Evolutionary conservation across 1,139 yeast species (phyloP).

Genomic region (Hyphopichia wangnamkhiaoensis): DNA sequence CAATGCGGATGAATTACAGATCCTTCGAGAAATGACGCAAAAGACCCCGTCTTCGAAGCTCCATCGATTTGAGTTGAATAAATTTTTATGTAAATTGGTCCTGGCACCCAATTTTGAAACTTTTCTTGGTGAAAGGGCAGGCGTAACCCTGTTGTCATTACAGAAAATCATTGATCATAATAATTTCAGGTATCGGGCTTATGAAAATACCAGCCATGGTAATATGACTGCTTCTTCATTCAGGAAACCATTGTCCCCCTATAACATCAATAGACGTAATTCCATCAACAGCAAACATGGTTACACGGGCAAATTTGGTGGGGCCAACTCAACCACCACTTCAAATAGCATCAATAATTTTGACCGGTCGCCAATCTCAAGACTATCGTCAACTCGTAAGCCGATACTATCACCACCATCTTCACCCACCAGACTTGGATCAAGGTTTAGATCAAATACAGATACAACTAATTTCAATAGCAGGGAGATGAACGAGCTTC

Average conservation of each 20-base stretch:
- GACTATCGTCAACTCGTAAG: background rate
- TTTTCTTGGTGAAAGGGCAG: constrained; percentile 27
- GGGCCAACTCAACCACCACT: background rate
- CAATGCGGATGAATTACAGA: constrained; percentile 23
- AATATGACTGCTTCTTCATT: constrained; percentile 1
- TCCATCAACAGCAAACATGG: background rate
- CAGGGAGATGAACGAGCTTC: constrained; percentile 7
- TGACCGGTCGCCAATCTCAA: background rate
- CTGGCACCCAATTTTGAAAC: constrained; percentile 21
- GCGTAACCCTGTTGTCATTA: constrained; percentile 12
- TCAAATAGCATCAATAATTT: too few relatives aligned
- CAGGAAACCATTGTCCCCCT: constrained; percentile 7
- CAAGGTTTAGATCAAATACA: constrained; percentile 3
- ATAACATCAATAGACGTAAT: background rate
- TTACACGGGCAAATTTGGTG: background rate
- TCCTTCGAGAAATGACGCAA: constrained; percentile 27
- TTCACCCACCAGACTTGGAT: constrained; percentile 6
- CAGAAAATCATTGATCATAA: constrained; percentile 1
- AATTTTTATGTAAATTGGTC: constrained; percentile 32
- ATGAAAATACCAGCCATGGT: background rate
- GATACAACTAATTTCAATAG: background rate
- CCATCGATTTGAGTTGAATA: constrained; percentile 25
- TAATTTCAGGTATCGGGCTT: background rate
- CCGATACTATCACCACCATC: constrained; percentile 11
- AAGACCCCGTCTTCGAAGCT: constrained; percentile 30